Conservation (phyloP, 1,284 basidiomycete genomes). For the Sanghuangporus sanghuang region DNA sequence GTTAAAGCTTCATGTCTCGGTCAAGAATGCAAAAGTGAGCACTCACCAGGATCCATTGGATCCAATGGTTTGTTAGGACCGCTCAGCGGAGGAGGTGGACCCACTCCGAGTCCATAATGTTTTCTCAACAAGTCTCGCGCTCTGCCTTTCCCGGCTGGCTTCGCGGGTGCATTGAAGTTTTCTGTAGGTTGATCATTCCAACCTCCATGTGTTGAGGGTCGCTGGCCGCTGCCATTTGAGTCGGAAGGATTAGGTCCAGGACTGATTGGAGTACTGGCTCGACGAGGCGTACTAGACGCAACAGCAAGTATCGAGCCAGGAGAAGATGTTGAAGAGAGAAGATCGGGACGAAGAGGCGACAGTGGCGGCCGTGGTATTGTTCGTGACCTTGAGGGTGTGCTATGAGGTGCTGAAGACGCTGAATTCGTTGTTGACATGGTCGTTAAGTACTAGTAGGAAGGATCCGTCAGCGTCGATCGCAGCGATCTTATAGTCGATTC, state of each 20-base stretch:
- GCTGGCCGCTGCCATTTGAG: background rate
- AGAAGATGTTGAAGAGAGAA: conserved; percentile 3
- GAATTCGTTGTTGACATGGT: conserved; percentile 9
- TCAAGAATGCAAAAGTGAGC: conserved; percentile 1
- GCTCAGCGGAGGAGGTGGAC: conserved; percentile 53
- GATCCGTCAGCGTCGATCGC: too few relatives aligned
- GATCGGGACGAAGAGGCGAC: conserved; percentile 2
- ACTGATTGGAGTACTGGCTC: background rate
- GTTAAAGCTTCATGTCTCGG: background rate
- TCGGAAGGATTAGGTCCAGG: background rate
- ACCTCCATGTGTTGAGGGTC: background rate
- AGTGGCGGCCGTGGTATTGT: conserved; percentile 12
- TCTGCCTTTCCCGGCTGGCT: conserved; percentile 41
- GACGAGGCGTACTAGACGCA: conserved; percentile 7
- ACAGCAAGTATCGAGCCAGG: conserved; percentile 1
- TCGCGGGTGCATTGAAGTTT: conserved; percentile 15
- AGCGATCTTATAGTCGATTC: too few relatives aligned
- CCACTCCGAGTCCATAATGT: conserved; percentile 76
- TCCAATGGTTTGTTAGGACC: conserved; percentile 46
- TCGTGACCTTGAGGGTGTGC: conserved; percentile 10
- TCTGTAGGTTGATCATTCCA: conserved; percentile 12
- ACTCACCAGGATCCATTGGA: conserved; percentile 73
- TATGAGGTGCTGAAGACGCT: conserved; percentile 9
- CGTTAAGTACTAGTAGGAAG: background rate
- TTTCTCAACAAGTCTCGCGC: conserved; percentile 75